These are phyloP conservation scores for Chlorella variabilis DNA, from an alignment of 163 green algal genomes.

Conservation along the genomic window DNA sequence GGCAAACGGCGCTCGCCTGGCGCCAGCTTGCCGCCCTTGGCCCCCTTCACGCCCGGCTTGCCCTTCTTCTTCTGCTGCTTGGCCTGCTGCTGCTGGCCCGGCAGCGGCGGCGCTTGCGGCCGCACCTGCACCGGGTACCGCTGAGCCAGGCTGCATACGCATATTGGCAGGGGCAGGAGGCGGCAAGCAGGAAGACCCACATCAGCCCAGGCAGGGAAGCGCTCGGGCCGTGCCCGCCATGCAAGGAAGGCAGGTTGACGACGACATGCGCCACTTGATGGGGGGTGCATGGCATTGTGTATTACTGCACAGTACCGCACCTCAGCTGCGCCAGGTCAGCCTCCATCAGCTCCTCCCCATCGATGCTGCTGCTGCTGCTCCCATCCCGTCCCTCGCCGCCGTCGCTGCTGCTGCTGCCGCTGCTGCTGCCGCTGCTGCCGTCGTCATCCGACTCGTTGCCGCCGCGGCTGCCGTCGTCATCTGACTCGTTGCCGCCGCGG, in stretches of 20 bases:
- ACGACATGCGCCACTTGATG: too few species aligned
- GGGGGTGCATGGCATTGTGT: too few species aligned
- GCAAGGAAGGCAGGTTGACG: too few species aligned
- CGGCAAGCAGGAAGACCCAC: neutral
- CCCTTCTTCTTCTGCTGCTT: conserved; percentile 26
- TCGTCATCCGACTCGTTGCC: neutral
- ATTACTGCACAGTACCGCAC: too few species aligned
- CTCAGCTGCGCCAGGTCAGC: conserved; percentile 16
- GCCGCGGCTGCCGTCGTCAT: neutral
- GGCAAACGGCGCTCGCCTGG: too few species aligned
- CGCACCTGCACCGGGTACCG: conserved; percentile 39
- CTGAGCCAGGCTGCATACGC: conserved; percentile 27
- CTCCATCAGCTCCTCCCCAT: neutral
- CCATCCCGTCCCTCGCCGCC: conserved; percentile 1
- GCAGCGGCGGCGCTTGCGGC: neutral
- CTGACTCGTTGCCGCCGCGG: neutral
- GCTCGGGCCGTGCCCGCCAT: too few species aligned
- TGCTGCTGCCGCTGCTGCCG: neutral
- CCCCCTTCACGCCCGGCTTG: conserved; percentile 9
- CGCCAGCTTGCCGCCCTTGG: conserved; percentile 43
- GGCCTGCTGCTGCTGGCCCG: conserved; percentile 12
- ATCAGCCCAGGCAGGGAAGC: neutral
- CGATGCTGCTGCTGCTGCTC: neutral
- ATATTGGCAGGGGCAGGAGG: neutral
- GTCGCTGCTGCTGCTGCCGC: neutral